These are phyloP conservation scores for Candida maltosa DNA, from an alignment of 805 yeast genomes.

Conservation along the genomic window DNA sequence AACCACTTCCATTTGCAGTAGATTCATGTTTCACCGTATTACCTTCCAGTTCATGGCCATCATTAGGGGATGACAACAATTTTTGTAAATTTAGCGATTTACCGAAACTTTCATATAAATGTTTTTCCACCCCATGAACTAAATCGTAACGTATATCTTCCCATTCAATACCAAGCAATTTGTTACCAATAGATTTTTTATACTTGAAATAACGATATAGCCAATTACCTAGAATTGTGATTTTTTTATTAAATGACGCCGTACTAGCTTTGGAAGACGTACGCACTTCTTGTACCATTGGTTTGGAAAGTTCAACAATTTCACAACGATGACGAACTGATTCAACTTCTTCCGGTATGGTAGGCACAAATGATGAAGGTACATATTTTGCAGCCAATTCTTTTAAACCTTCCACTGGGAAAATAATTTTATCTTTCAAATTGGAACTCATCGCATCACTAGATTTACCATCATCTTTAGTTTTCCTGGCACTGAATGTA, in stretches of 20 bases:
- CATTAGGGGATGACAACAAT: neutral
- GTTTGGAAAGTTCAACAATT: constrained; percentile 16
- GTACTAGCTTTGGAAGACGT: constrained; percentile 21
- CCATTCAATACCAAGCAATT: constrained; percentile 40
- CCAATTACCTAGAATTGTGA: constrained; percentile 27
- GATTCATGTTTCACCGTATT: neutral
- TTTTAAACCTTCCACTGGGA: constrained; percentile 20
- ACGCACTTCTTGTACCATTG: constrained; percentile 25
- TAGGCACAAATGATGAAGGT: neutral
- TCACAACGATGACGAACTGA: constrained; percentile 18
- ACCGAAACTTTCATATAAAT: constrained; percentile 32
- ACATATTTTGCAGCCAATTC: neutral
- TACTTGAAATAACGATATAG: constrained; percentile 32
- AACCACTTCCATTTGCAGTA: neutral
- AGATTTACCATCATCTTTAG: constrained; percentile 8
- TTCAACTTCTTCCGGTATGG: constrained; percentile 13
- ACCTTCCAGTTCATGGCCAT: constrained; percentile 1
- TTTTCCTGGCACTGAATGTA: neutral
- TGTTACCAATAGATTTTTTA: constrained; percentile 31
- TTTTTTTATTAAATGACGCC: constrained; percentile 23
- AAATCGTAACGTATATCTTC: constrained; percentile 39
- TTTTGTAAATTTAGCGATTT: constrained; percentile 10
- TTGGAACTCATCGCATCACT: neutral
- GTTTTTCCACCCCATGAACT: constrained; percentile 32
- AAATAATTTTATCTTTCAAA: constrained; percentile 5